Base-by-base conservation (phyloP, 2,329 filamentous ascomycete species). In the Calonectria fujianensis region DNA sequence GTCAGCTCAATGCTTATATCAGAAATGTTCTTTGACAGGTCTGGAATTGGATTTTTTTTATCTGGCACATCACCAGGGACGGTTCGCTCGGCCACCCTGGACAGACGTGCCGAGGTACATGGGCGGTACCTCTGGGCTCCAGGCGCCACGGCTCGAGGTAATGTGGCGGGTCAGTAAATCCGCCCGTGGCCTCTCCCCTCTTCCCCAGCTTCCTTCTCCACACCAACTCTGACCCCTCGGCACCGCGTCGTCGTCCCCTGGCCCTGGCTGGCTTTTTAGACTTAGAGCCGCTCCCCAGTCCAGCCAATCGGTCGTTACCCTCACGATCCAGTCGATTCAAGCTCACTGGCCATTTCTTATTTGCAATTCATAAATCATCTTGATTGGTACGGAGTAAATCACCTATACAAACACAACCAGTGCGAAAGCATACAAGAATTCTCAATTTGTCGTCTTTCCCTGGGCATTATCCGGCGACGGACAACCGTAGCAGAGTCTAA, bases 401-500 rank as follows among this genome's bases (percentile, higher is more conserved):
- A 72, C 50, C 29, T 35, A 63, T 31, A 39, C 61, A 64, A 64
- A 65, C 41, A 31, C 61, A 65, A 61, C 51, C 24, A 61, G 52
- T 63, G 61, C 59, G 35, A 68, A 59, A 57, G 63, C 51, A 72
- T 72, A 68, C 61, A 65, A 61, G 37, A 72, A 59, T 64, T 69
- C 70, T 73, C 70, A 70, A 73, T 75, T 75, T 73, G 70, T 70
- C 39, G 51, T 73, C 29, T 68, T 68, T 50, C 52, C 66, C 45
- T 61, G 65, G 66, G 61, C 51, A 75, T 75, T 79, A 86, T 86
- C 86, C 85, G 84, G 86, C 82, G 85, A 84, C 84, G 82, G 85
- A 86, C 82, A 82, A 83, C 83, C 82, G 82, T 82, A 78, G 78
- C 81, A 82, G 76, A 81, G 78, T 88, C 85, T 87, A 86, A 85